Evolutionary conservation across 164 flowering plant genomes (phyloP), one percentile per base, ranked within the genome.

Genomic region (Warburgia ugandensis): DNA sequence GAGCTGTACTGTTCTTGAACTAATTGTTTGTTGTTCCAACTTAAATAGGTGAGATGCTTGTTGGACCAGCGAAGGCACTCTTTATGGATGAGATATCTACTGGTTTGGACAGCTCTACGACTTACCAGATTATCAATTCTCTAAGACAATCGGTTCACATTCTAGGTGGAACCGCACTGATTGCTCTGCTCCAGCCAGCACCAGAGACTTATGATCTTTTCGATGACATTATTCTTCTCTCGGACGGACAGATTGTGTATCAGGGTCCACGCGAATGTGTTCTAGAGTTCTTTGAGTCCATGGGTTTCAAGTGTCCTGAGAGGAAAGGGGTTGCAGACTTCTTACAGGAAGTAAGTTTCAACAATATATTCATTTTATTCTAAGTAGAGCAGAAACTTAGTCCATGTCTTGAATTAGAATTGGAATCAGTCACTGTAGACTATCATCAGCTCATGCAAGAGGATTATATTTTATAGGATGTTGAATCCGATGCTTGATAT

Each of bases 31-130:
- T 13, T 22, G n/a, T 37, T 6, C 22, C 20, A 8, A 23, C 32
- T 19, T 19, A 4, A 32, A 25, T 32, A 81, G 91, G 92, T 23
- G 96, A 86, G 60, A 84, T 84, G 89, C 58, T 86, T 38, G 96
- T 86, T 28, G 92, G 89, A 52, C 96, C 89, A 1, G 67, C 87
- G 40, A 75, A 61, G 30, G 83, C 74, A 6, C 58, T 87, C 33
- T 78, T 87, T 62, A 87, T 87, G 96, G 96, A 87, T 45, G 94
- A 84, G 67, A 87, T 87, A 62, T 87, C 96, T 0, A 87, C 87
- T 6, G 96, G 96, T 29, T 58, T 87, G 45, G 94, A 87, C 63
- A 87, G 84, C 54, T 87, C 94, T 1, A 87, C 92, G 9, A 84
- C 92, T 7, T 87, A 30, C 56, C 79, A 78, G 49, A 80, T 87